Percentiles rank a stretch among this genome's conserved stretches.
Conservation (phyloP, 306 rosid genomes). For the Prunus campanulata region DNA sequence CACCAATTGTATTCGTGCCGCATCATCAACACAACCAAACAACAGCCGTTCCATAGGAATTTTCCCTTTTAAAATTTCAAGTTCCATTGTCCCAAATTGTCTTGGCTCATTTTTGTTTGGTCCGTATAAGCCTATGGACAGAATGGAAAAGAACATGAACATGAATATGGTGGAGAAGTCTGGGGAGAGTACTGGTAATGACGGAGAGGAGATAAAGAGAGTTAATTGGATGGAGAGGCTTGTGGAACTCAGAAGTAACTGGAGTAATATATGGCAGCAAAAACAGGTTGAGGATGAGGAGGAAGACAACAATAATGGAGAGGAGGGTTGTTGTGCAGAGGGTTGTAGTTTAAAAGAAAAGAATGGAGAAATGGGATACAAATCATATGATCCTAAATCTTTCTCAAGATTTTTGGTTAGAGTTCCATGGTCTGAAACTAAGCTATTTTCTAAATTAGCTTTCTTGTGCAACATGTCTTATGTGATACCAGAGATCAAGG, state of each 20-base stretch:
- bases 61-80: slow-evolving; percentile 45
- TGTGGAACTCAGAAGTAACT: slow-evolving; percentile 60
- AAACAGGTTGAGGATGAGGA: slow-evolving; percentile 27
- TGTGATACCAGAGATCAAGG: slow-evolving; percentile 70
- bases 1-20: slow-evolving; percentile 36
- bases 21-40: slow-evolving; percentile 32
- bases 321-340: slow-evolving; percentile 46
- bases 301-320: slow-evolving; percentile 43
- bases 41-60: slow-evolving; percentile 38
- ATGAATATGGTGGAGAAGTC: slow-evolving; percentile 5
- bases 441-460: slow-evolving; percentile 61
- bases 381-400: slow-evolving; percentile 26
- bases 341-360: slow-evolving; percentile 42
- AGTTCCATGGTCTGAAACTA: slow-evolving; percentile 68
- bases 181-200: slow-evolving; percentile 14
- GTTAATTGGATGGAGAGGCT: slow-evolving; percentile 79
- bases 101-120: slow-evolving; percentile 55
- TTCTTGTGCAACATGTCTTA: slow-evolving; percentile 83
- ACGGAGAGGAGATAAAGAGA: slow-evolving; percentile 44
- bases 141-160: slow-evolving; percentile 32
- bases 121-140: slow-evolving; percentile 37
- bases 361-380: slow-evolving; percentile 25
- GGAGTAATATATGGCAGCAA: slow-evolving; percentile 44
- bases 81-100: slow-evolving; percentile 50
- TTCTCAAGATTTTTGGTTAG: slow-evolving; percentile 60